Base-by-base conservation (phyloP, 1,284 basidiomycete genomes). In the Ganoderma boninense region DNA sequence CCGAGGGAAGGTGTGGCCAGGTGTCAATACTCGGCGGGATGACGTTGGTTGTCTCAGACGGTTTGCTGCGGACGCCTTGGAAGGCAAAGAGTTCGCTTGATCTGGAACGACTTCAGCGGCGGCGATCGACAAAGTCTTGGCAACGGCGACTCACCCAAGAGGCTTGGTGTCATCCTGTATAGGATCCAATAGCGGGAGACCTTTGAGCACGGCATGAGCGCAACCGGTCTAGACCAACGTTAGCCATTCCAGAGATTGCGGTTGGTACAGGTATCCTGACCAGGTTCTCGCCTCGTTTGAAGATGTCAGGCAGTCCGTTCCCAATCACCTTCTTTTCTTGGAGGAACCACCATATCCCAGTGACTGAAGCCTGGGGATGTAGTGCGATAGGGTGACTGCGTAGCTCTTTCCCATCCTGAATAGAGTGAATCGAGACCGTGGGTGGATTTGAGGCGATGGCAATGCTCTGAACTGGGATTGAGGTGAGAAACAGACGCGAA, bases 1-100 rank as follows among this genome's bases (percentile, higher is more conserved):
- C 87, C 14, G 84, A 75, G 18, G 87, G 84, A 42, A 95, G 83
- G 2, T 87, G 85, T 20, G 93, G 93, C 93, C 94, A 95, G 46
- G 82, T 78, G 29, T 84, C 82, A 66, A 95, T 91, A 49, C 88
- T 80, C 57, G 84, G 80, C 44, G 92, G 92, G 38, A 87, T 79
- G 13, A 87, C 79, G 14, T 81, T 79, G 43, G 83, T 80, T 73
- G 86, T 86, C 59, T 81, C 79, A 43, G 79, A 77, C 49, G 82
- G 72, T 52, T 84, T 85, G 14, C 87, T 87, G 68, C 90, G 88
- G 11, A 87, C 87, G 42, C 89, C 89, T 80, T 93, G 90, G 77
- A 94, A 94, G 46, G 91, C 90, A 78, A 95, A 95, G 49, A 94
- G 80, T 80, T 94, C 91, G 66, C 88, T 90, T 13, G 90, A 89